These are phyloP conservation scores for Fallopia convolvulus DNA, from an alignment of 148 eudicot species.

Conservation along the genomic window DNA sequence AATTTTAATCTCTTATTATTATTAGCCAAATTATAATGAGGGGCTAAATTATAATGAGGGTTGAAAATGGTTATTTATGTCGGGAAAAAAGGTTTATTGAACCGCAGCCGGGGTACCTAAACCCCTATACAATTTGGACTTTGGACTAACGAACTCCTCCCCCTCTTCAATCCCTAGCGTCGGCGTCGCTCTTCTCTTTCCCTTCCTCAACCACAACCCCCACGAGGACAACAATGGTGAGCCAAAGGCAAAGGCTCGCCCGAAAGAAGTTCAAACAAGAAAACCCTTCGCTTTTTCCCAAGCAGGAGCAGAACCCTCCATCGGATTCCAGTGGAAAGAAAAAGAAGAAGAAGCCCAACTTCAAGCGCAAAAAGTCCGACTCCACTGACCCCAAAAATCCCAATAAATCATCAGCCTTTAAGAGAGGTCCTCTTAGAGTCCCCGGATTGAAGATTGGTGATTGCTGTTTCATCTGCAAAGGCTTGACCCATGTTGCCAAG, in stretches of 20 bases:
- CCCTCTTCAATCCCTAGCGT: background rate
- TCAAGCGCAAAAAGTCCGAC: constrained; percentile 52
- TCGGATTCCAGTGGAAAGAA: constrained; percentile 57
- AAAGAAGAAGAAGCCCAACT: constrained; percentile 49
- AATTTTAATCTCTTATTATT: too few relatives aligned
- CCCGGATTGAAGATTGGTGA: constrained; percentile 97
- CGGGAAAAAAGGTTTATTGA: too few relatives aligned
- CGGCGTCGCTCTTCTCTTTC: background rate
- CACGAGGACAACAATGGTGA: constrained; percentile 41
- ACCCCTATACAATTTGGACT: background rate
- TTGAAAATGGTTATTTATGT: too few relatives aligned
- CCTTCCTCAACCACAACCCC: background rate
- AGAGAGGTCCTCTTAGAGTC: constrained; percentile 61
- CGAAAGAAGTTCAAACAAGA: constrained; percentile 41
- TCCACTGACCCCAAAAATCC: constrained; percentile 19
- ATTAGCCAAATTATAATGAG: too few relatives aligned
- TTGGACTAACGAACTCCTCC: background rate
- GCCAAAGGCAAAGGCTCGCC: constrained; percentile 59
- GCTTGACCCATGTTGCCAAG: constrained; percentile 70
- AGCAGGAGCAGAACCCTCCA: constrained; percentile 58
- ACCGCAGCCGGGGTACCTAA: background rate
- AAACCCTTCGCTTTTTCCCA: constrained; percentile 60
- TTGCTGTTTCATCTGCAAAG: constrained; percentile 86
- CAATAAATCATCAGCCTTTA: constrained; percentile 21
- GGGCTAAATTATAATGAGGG: too few relatives aligned